These are phyloP conservation scores for Hygrophorus pudorinus DNA, from an alignment of 768 basidiomycete genomes.

Conservation along the genomic window DNA sequence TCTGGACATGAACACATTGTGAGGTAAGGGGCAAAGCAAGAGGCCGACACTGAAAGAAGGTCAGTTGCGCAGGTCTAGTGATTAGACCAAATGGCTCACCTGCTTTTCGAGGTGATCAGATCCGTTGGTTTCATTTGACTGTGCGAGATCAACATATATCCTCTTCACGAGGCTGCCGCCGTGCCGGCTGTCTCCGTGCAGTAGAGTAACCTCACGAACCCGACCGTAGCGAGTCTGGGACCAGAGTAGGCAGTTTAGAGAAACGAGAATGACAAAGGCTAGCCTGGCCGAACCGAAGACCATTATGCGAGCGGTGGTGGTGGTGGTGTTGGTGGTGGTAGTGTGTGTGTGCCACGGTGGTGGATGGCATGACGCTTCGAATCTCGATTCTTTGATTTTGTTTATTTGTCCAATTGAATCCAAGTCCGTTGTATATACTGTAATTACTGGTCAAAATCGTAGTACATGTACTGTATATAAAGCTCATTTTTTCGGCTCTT, in stretches of 20 bases:
- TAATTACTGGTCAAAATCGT: too few relatives aligned
- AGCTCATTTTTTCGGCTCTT: too few relatives aligned
- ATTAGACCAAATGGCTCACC: conserved; percentile 9
- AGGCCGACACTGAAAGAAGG: conserved; percentile 49
- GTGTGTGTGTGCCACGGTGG: conserved; percentile 6
- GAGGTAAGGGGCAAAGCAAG: conserved; percentile 37
- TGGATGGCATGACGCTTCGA: not conserved
- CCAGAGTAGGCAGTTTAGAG: conserved; percentile 55
- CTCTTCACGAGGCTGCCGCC: conserved; percentile 32
- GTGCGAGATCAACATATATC: conserved; percentile 26
- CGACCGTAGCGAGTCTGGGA: conserved; percentile 46
- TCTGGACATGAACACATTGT: conserved; percentile 59
- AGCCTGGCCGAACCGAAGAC: conserved; percentile 35
- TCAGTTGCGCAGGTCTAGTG: not conserved
- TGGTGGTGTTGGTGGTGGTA: conserved; percentile 5
- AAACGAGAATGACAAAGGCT: conserved; percentile 41
- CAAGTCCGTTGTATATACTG: too few relatives aligned
- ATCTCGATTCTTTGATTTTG: not conserved
- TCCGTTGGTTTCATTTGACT: conserved; percentile 15
- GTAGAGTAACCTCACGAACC: conserved; percentile 13
- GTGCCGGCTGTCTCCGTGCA: conserved; percentile 10
- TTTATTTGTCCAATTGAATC: too few relatives aligned
- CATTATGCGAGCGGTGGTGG: conserved; percentile 26
- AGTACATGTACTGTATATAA: too few relatives aligned
- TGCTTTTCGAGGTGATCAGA: conserved; percentile 15